Conservation (phyloP, 495 filamentous ascomycete species). For the Parathielavia appendiculata region DNA sequence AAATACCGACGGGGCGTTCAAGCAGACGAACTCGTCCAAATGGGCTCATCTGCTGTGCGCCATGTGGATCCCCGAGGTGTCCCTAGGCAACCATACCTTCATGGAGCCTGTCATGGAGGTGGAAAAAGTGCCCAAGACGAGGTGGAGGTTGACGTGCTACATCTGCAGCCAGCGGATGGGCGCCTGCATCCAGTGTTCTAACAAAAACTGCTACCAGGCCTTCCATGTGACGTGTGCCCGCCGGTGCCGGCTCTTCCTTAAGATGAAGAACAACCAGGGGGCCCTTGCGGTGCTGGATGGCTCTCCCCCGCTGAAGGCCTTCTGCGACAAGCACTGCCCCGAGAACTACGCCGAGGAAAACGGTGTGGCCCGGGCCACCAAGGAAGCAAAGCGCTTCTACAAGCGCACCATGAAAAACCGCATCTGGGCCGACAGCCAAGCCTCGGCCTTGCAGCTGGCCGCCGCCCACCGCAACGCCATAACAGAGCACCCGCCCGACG, state of each 20-base stretch:
- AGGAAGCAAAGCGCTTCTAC: slow-evolving; percentile 66
- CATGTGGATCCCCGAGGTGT: slow-evolving; percentile 97
- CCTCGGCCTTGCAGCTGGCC: slow-evolving; percentile 72
- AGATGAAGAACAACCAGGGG: slow-evolving; percentile 91
- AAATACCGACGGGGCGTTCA: slow-evolving; percentile 96
- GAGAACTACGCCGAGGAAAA: slow-evolving; percentile 84
- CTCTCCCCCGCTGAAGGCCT: slow-evolving; percentile 79
- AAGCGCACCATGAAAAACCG: slow-evolving; percentile 76
- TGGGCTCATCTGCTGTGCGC: slow-evolving; percentile 97
- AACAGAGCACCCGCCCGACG: slow-evolving; percentile 52
- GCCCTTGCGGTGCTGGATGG: slow-evolving; percentile 75
- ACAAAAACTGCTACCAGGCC: slow-evolving; percentile 94
- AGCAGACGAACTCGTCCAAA: slow-evolving; percentile 89
- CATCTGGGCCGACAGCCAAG: slow-evolving; percentile 87
- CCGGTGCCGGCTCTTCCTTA: slow-evolving; percentile 79
- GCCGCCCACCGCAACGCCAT: slow-evolving; percentile 57
- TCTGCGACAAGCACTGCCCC: slow-evolving; percentile 94
- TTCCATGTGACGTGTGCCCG: slow-evolving; percentile 98
- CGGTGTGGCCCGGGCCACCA: slow-evolving; percentile 52
- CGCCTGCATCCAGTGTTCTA: slow-evolving; percentile 96
- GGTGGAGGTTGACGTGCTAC: slow-evolving; percentile 94
- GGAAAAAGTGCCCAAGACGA: slow-evolving; percentile 87
- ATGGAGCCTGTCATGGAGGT: slow-evolving; percentile 99
- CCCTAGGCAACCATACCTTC: slow-evolving; percentile 89
- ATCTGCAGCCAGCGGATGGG: slow-evolving; percentile 98